Conservation (phyloP, 768 basidiomycete genomes). For the Phanerodontia chrysosporium region DNA sequence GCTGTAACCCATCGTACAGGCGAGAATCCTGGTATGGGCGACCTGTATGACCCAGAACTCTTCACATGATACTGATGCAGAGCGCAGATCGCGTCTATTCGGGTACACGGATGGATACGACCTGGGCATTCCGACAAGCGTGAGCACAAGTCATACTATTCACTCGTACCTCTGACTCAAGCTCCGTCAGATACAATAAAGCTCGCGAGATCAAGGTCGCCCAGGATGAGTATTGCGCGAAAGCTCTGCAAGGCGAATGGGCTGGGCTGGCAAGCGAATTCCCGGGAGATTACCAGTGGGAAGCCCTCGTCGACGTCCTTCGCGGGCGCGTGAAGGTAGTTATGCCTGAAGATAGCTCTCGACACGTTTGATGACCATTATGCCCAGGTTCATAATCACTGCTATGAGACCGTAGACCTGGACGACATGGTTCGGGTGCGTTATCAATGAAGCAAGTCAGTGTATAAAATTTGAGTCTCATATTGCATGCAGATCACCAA, state of each 20-base stretch:
- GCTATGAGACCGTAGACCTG: conserved; percentile 67
- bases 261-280: conserved; percentile 45
- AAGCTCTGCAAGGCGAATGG: conserved; percentile 46
- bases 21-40: conserved; percentile 48
- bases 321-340: conserved; percentile 79
- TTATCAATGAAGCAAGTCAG: too few relatives aligned
- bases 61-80: background rate
- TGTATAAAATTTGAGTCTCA: too few relatives aligned
- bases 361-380: too few relatives aligned
- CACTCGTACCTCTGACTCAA: conserved; percentile 21
- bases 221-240: conserved; percentile 66
- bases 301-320: conserved; percentile 72
- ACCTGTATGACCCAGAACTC: too few relatives aligned
- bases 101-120: conserved; percentile 56
- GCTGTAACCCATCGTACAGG: too few relatives aligned
- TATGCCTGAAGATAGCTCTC: too few relatives aligned
- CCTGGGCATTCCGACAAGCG: conserved; percentile 66
- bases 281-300: conserved; percentile 74
- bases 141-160: conserved; percentile 29
- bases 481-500: conserved; percentile 63
- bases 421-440: conserved; percentile 38
- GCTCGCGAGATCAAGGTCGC: conserved; percentile 61
- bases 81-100: conserved; percentile 28
- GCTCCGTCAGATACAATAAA: conserved; percentile 49
- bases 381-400: conserved; percentile 55